Conservation (phyloP, 257 asterid genomes). For the Cordia subcordata region DNA sequence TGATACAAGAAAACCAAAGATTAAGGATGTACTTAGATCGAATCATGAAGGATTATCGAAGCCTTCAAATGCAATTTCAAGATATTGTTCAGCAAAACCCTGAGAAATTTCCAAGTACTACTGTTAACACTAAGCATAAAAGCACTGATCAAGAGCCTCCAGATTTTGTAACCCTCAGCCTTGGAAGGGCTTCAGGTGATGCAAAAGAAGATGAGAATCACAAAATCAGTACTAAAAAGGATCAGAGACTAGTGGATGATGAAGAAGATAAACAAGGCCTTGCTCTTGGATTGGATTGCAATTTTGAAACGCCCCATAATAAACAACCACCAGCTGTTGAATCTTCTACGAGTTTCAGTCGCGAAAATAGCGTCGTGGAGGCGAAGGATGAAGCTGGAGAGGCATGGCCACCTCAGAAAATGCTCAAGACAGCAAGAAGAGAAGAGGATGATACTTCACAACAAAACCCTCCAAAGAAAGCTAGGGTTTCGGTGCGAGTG, state of each 20-base stretch:
- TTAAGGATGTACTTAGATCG: slow-evolving; percentile 52
- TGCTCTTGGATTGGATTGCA: slow-evolving; percentile 61
- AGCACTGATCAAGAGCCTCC: slow-evolving; percentile 17
- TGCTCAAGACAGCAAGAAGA: slow-evolving; percentile 37
- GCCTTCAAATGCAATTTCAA: slow-evolving; percentile 64
- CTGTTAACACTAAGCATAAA: slow-evolving; percentile 3
- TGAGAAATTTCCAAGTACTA: slow-evolving; percentile 13
- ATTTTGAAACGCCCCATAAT: slow-evolving; percentile 26
- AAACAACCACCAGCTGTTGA: slow-evolving; percentile 11
- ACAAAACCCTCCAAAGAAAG: slow-evolving; percentile 75
- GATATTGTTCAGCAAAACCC: slow-evolving; percentile 42
- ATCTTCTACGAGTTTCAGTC: slow-evolving; percentile 40
- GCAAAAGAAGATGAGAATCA: slow-evolving; percentile 25
- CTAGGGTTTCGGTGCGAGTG: slow-evolving; percentile 92
- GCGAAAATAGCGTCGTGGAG: slow-evolving; percentile 53
- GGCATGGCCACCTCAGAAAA: slow-evolving; percentile 38
- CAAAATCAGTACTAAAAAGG: slow-evolving; percentile 19
- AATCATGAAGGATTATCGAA: slow-evolving; percentile 57
- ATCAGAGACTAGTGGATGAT: neutral
- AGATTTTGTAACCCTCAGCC: slow-evolving; percentile 52
- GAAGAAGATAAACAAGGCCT: slow-evolving; percentile 34
- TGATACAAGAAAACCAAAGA: slow-evolving; percentile 75
- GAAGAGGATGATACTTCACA: slow-evolving; percentile 56
- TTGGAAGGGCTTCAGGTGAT: slow-evolving; percentile 54
- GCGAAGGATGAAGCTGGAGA: slow-evolving; percentile 45